phyloP scores from a whole-genome alignment of 1,284 basidiomycete species.

The Pulveroboletus sp. region DNA sequence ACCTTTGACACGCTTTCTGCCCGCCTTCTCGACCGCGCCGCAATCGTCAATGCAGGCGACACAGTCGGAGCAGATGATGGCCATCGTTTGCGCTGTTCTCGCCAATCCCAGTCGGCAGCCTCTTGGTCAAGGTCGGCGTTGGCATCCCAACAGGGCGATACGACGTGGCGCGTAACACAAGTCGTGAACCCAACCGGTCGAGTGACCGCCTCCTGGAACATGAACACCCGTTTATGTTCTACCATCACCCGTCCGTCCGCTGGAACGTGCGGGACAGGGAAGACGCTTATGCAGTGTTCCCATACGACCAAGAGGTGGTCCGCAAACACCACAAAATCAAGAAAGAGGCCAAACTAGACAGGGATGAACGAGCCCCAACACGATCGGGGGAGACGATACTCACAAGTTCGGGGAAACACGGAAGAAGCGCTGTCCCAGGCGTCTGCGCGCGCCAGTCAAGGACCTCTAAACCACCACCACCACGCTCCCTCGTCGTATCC shows the following conservation, averaged over 20 bases:
- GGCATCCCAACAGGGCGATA: not conserved
- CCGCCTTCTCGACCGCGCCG: constrained; percentile 14
- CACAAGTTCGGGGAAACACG: constrained; percentile 22
- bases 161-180: constrained; percentile 12
- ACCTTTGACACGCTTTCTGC: constrained; percentile 16
- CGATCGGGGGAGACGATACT: not conserved
- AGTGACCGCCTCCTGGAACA: constrained; percentile 24
- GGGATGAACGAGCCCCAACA: not conserved
- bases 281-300: constrained; percentile 28
- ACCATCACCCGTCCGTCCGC: constrained; percentile 19
- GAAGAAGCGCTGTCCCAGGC: constrained; percentile 24
- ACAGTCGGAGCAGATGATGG: not conserved
- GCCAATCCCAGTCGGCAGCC: not conserved
- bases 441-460: constrained; percentile 26
- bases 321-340: constrained; percentile 25
- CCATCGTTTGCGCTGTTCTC: not conserved
- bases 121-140: not conserved
- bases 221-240: constrained; percentile 25
- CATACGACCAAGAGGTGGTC: constrained; percentile 26
- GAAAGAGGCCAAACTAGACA: constrained; percentile 22
- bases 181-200: constrained; percentile 28
- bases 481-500: constrained; percentile 22
- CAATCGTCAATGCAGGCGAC: constrained; percentile 24
- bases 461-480: constrained; percentile 23
- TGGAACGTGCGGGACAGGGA: constrained; percentile 22